phyloP scores from a whole-genome alignment of 768 basidiomycete genomes.

The Leucosporidium yakuticum region DNA sequence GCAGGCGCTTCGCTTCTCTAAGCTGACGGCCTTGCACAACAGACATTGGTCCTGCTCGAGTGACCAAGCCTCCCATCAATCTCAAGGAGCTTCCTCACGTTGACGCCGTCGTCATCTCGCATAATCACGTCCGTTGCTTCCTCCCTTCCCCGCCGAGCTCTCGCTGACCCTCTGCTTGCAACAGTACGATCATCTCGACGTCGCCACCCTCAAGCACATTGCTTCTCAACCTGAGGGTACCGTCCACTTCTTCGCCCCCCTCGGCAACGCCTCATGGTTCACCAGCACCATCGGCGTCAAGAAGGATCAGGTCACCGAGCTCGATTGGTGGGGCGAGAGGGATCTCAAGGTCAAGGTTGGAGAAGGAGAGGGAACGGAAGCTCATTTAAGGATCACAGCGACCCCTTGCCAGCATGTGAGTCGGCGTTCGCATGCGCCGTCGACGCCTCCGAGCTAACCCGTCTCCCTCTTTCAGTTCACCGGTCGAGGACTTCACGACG shows the following conservation, averaged over 20 bases:
- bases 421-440: slow-evolving; percentile 36
- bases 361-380: neutral
- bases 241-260: slow-evolving; percentile 57
- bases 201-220: slow-evolving; percentile 48
- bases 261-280: slow-evolving; percentile 53
- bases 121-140: slow-evolving; percentile 45
- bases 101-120: slow-evolving; percentile 58
- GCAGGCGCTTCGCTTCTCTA: too few relatives aligned
- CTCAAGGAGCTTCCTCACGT: slow-evolving; percentile 57
- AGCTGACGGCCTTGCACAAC: slow-evolving; percentile 3
- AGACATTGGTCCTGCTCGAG: slow-evolving; percentile 26
- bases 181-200: slow-evolving; percentile 50
- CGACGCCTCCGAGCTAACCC: slow-evolving; percentile 40
- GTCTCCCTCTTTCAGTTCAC: neutral
- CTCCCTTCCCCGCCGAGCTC: slow-evolving; percentile 29
- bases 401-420: slow-evolving; percentile 62
- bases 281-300: slow-evolving; percentile 45
- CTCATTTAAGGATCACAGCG: slow-evolving; percentile 52
- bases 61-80: slow-evolving; percentile 34
- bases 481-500: slow-evolving; percentile 6
- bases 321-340: slow-evolving; percentile 52
- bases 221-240: slow-evolving; percentile 20
- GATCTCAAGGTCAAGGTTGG: slow-evolving; percentile 1
- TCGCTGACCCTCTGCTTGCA: neutral
- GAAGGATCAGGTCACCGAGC: slow-evolving; percentile 48